Evolutionary conservation across 257 asterid genomes (phyloP).

Genomic region (Agastache rugosa): DNA sequence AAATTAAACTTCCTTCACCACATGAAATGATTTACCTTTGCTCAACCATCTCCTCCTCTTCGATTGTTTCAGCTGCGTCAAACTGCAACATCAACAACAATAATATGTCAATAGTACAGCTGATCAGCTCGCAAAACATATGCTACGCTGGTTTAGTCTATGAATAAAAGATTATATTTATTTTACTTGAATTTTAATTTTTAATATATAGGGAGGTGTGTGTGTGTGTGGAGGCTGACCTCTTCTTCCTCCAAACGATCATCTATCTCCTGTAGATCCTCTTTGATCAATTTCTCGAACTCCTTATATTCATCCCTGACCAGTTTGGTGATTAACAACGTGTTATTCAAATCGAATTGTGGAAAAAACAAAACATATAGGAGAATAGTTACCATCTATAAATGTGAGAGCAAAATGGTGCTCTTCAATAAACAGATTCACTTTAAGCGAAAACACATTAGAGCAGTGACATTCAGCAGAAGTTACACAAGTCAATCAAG

Average conservation of each 20-base stretch:
- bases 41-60: slow-evolving; percentile 86
- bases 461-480: slow-evolving; percentile 5
- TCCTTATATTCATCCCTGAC: slow-evolving; percentile 95
- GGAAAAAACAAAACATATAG: not conserved
- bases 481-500: not conserved
- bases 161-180: slow-evolving; percentile 1
- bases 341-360: not conserved
- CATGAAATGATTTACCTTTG: slow-evolving; percentile 59
- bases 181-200: too few relatives aligned
- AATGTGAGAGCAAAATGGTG: slow-evolving; percentile 14
- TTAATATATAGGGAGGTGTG: not conserved
- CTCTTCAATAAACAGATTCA: slow-evolving; percentile 21
- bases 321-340: slow-evolving; percentile 25
- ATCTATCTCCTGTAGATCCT: slow-evolving; percentile 77
- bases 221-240: slow-evolving; percentile 48
- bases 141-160: slow-evolving; percentile 15
- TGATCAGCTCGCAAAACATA: slow-evolving; percentile 16
- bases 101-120: slow-evolving; percentile 27
- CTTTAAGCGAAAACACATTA: not conserved
- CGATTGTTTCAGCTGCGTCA: slow-evolving; percentile 94
- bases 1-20: slow-evolving; percentile 2
- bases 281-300: slow-evolving; percentile 89
- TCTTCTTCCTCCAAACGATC: slow-evolving; percentile 96
- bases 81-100: slow-evolving; percentile 52
- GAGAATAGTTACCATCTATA: slow-evolving; percentile 3